Percentiles rank a stretch among this genome's conserved stretches.
These are phyloP conservation scores for Ceratobasidium sp. DNA, from an alignment of 1,284 basidiomycete genomes.

Conservation along the genomic window DNA sequence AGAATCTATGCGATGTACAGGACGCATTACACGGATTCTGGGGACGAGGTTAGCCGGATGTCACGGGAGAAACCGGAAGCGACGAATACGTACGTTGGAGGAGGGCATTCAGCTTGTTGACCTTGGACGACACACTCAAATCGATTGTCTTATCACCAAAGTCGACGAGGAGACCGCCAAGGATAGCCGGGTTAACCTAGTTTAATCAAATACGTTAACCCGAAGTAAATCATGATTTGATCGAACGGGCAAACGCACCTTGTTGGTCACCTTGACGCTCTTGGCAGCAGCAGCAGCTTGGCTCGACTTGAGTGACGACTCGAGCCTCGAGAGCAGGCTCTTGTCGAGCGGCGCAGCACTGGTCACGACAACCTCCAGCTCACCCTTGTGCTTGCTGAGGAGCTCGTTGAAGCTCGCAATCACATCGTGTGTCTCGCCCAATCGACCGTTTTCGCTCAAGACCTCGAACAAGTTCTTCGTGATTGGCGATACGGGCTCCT, in stretches of 20 bases:
- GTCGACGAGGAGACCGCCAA: slow-evolving; percentile 93
- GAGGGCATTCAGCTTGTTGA: slow-evolving; percentile 92
- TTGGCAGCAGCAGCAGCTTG: slow-evolving; percentile 85
- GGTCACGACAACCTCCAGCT: slow-evolving; percentile 92
- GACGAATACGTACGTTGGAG: slow-evolving; percentile 66
- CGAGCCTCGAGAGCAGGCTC: slow-evolving; percentile 76
- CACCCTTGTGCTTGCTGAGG: slow-evolving; percentile 89
- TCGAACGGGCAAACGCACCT: slow-evolving; percentile 59
- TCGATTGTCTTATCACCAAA: slow-evolving; percentile 99
- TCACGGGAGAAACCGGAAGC: slow-evolving; percentile 6
- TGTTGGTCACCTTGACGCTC: slow-evolving; percentile 85
- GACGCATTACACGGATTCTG: slow-evolving; percentile 38
- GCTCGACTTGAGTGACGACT: slow-evolving; percentile 83
- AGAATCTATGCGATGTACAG: neutral
- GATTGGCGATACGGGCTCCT: slow-evolving; percentile 76
- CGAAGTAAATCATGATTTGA: slow-evolving; percentile 25
- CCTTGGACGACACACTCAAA: slow-evolving; percentile 89
- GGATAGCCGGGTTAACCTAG: slow-evolving; percentile 84
- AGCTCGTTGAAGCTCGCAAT: slow-evolving; percentile 93
- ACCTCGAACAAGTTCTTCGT: slow-evolving; percentile 93
- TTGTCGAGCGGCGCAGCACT: slow-evolving; percentile 81
- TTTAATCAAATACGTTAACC: slow-evolving; percentile 21
- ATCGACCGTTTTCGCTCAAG: slow-evolving; percentile 92
- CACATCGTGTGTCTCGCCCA: slow-evolving; percentile 83
- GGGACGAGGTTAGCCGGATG: neutral